Evolutionary conservation across 208 protist genomes (phyloP), one percentile per base, ranked within the genome.

Genomic region (Angomonas ambiguus): DNA sequence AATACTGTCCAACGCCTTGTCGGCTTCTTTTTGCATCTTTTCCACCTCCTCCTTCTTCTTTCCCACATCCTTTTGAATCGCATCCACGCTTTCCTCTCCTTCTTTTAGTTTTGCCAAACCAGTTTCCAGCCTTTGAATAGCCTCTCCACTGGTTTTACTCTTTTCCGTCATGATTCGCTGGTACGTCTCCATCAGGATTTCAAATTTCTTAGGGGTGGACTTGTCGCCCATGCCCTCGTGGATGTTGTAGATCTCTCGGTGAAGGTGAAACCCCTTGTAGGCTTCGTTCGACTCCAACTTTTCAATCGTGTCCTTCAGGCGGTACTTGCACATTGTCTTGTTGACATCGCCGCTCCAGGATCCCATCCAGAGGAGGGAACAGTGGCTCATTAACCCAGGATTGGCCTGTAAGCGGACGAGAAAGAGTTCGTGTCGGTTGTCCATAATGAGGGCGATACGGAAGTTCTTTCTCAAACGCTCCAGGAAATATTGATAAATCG

Each of bases 81-180:
- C 88, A 55, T 93, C 94, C 6, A 98, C 96, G 62, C 79, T 96
- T 58, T 75, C 72, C 69, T 91, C 90, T 1, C 95, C 96, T 67
- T 98, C 96, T 42, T 89, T 79, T n/a, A 99, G 82, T 80, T 98
- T 98, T 20, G 76, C 62, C 16, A 99, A 71, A 28, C 97, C 97
- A 2, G 87, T 86, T 53, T 88, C 69, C 13, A 98, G 80, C 24
- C 94, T 83, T 22, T 88, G 80, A 27, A 89, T 77, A 51, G 93
- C 83, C 49, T 90, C 70, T 42, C 79, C 76, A 56, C 85, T 91
- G 13, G 72, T 80, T 64, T 85, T 69, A 64, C 80, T 87, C 80
- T 97, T 97, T 33, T 58, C 60, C 34, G 65, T 42, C 51, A 96
- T 76, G 28, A 98, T 77, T 24, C 78, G 55, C 33, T 80, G 51